phyloP scores from a whole-genome alignment of 2,329 filamentous ascomycete genomes.

The Nemania diffusa region DNA sequence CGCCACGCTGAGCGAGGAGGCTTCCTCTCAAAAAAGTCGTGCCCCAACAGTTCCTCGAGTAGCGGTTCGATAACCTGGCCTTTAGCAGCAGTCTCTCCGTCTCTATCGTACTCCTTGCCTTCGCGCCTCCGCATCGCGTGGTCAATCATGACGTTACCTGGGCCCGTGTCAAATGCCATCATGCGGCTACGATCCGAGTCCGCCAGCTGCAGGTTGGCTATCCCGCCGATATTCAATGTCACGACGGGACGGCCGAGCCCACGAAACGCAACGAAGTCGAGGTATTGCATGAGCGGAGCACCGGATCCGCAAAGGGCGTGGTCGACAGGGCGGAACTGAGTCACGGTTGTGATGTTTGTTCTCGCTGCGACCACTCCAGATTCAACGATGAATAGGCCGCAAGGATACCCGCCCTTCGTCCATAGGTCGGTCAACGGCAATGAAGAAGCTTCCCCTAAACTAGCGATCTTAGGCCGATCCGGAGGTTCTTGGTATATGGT shows the following conservation, averaged over 20 bases:
- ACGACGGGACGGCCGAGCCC: neutral
- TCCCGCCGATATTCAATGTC: neutral
- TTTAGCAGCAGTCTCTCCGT: neutral
- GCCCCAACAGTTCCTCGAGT: neutral
- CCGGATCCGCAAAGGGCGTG: neutral
- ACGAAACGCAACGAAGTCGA: neutral
- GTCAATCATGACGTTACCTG: no score
- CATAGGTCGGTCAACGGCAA: neutral
- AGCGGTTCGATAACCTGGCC: neutral
- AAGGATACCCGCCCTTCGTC: neutral
- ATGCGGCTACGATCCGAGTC: neutral
- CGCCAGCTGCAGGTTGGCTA: neutral
- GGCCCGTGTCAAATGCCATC: constrained; percentile 1
- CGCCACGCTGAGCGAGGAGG: neutral
- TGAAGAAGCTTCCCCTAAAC: neutral
- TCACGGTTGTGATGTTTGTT: neutral
- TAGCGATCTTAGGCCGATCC: neutral
- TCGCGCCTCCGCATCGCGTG: no score
- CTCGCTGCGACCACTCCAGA: neutral
- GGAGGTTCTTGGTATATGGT: neutral
- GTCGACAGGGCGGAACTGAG: neutral
- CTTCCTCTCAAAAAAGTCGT: neutral
- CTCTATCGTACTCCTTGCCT: no score
- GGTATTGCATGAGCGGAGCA: neutral
- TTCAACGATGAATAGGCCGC: neutral